A percentile compares a stretch with the other conserved stretches of the same genome.
Evolutionary conservation across 805 yeast species (phyloP).

Genomic region (Candida arabinofermentans): DNA sequence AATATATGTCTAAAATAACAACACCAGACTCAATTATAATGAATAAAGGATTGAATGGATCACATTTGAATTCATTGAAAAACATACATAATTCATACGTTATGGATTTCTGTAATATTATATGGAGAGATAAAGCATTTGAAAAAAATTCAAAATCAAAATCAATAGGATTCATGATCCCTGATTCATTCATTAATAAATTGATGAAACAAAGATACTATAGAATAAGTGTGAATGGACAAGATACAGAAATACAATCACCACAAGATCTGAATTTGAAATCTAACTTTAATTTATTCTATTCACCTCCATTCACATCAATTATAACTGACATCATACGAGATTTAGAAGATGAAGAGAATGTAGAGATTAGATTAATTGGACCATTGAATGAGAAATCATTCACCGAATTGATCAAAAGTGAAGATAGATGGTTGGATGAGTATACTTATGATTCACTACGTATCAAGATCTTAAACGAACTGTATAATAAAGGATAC

Average conservation of each 20-base stretch:
- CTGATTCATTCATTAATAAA: slow-evolving; percentile 29
- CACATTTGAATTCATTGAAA: slow-evolving; percentile 22
- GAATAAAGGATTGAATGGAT: slow-evolving; percentile 9
- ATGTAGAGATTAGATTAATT: slow-evolving; percentile 37
- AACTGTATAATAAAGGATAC: slow-evolving; percentile 41
- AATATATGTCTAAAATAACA: slow-evolving; percentile 16
- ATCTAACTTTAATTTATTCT: slow-evolving; percentile 37
- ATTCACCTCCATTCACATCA: slow-evolving; percentile 48
- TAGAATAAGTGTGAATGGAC: too few relatives aligned
- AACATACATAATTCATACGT: slow-evolving; percentile 45
- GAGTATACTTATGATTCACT: slow-evolving; percentile 37
- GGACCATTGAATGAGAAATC: slow-evolving; percentile 57
- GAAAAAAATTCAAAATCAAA: slow-evolving; percentile 30
- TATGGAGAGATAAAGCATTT: slow-evolving; percentile 56
- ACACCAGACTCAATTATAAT: slow-evolving; percentile 8
- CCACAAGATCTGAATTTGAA: too few relatives aligned
- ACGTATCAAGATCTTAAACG: slow-evolving; percentile 40
- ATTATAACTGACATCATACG: slow-evolving; percentile 42
- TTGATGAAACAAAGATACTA: slow-evolving; percentile 26
- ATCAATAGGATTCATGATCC: slow-evolving; percentile 38
- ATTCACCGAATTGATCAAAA: too few relatives aligned
- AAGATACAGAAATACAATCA: too few relatives aligned
- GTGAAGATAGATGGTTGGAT: slow-evolving; percentile 29
- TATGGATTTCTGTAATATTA: slow-evolving; percentile 50
- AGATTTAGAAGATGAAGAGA: slow-evolving; percentile 40